Evolutionary conservation across 495 filamentous ascomycete genomes (phyloP).

Genomic region (Margaritispora aquatica): DNA sequence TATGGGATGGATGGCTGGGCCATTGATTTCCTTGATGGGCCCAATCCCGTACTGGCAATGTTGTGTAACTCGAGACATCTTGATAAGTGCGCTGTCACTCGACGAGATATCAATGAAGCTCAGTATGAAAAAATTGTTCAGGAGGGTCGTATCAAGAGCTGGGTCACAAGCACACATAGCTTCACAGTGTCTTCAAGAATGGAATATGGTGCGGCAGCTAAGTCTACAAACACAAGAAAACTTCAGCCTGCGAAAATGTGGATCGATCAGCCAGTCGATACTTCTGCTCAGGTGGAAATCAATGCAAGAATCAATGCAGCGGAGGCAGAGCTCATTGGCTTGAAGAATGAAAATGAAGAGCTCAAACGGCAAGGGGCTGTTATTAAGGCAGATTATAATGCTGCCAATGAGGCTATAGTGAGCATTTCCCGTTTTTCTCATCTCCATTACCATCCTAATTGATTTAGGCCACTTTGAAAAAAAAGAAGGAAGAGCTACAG

Average conservation of each 20-base stretch:
- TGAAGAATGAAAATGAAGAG: slow-evolving; percentile 31
- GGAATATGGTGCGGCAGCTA: slow-evolving; percentile 68
- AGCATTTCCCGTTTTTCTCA: neutral
- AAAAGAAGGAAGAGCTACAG: slow-evolving; percentile 47
- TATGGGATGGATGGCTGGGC: slow-evolving; percentile 77
- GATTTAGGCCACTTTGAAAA: slow-evolving; percentile 28
- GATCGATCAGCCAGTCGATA: slow-evolving; percentile 72
- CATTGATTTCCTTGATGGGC: slow-evolving; percentile 69
- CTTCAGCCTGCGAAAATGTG: slow-evolving; percentile 56
- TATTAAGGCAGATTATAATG: slow-evolving; percentile 29
- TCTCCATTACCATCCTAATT: neutral
- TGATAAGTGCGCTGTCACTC: slow-evolving; percentile 58
- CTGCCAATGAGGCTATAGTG: slow-evolving; percentile 20
- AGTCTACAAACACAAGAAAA: slow-evolving; percentile 53
- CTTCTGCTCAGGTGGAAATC: slow-evolving; percentile 46
- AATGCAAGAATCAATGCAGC: slow-evolving; percentile 36
- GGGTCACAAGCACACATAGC: slow-evolving; percentile 52
- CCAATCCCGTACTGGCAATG: slow-evolving; percentile 80
- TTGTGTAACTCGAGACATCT: slow-evolving; percentile 64
- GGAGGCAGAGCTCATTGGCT: slow-evolving; percentile 28
- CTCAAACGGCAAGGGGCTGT: slow-evolving; percentile 30
- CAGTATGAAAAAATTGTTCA: slow-evolving; percentile 53
- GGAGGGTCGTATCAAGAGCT: slow-evolving; percentile 42
- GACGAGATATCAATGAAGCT: slow-evolving; percentile 53
- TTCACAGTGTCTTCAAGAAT: slow-evolving; percentile 57